Evolutionary conservation across 768 basidiomycete genomes (phyloP).

Genomic region (Stropharia rugosoannulata): DNA sequence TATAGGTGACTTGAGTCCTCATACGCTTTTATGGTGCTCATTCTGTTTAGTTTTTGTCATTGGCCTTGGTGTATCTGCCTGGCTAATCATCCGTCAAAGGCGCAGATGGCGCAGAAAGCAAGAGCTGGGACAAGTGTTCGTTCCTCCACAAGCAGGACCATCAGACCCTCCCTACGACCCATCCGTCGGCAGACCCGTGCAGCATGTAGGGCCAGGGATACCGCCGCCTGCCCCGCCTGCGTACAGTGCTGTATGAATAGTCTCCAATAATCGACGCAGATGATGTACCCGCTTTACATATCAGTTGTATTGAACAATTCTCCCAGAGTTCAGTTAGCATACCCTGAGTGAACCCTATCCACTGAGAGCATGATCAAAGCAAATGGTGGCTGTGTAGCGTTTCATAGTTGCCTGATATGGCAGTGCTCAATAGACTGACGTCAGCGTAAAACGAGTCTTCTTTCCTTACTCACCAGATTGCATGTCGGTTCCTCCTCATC

Average conservation of each 20-base stretch:
- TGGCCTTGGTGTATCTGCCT: not conserved
- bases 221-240: not conserved
- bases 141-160: not conserved
- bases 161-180: conserved; percentile 1
- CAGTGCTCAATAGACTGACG: not conserved
- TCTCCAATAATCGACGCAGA: not conserved
- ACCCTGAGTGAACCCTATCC: too few relatives aligned
- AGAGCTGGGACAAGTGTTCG: not conserved
- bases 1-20: not conserved
- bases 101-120: not conserved
- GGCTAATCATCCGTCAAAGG: conserved; percentile 2
- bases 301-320: too few relatives aligned
- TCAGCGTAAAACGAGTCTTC: not conserved
- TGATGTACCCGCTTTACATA: too few relatives aligned
- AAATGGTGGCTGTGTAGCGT: too few relatives aligned
- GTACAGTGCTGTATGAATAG: conserved; percentile 1
- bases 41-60: not conserved
- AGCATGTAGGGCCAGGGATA: not conserved
- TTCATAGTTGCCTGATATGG: too few relatives aligned
- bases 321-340: too few relatives aligned
- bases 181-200: not conserved
- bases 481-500: conserved; percentile 5
- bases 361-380: too few relatives aligned
- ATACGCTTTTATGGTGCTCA: not conserved
- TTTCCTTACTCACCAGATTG: not conserved